A percentile compares a stretch with the other conserved stretches of the same genome.
These are phyloP conservation scores for Chaetomium sp. DNA, from an alignment of 2,329 filamentous ascomycete species.

Conservation along the genomic window DNA sequence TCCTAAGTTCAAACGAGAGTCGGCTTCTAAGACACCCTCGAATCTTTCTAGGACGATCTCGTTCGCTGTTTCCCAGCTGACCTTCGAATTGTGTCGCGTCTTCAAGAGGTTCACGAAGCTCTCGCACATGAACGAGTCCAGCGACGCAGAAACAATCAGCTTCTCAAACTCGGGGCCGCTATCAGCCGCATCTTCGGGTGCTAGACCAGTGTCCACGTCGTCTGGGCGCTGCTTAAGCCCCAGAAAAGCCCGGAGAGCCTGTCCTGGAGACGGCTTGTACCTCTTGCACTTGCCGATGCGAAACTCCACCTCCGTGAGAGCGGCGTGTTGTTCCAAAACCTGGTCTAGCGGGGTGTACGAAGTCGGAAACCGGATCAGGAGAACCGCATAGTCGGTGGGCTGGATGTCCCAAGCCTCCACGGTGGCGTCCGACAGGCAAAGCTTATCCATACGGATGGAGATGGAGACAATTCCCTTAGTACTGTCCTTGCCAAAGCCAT, in stretches of 20 bases:
- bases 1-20: background rate
- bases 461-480: constrained; percentile 52
- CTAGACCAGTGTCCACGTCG: background rate
- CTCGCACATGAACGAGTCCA: constrained; percentile 61
- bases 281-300: constrained; percentile 62
- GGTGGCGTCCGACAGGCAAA: constrained; percentile 67
- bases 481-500: constrained; percentile 36
- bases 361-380: constrained; percentile 60
- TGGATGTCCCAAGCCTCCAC: constrained; percentile 71
- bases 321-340: constrained; percentile 37
- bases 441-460: constrained; percentile 61
- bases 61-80: constrained; percentile 66
- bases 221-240: constrained; percentile 1
- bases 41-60: constrained; percentile 12
- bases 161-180: constrained; percentile 39
- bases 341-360: constrained; percentile 56
- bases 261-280: constrained; percentile 60
- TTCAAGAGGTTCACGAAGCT: constrained; percentile 58
- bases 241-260: constrained; percentile 33
- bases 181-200: background rate
- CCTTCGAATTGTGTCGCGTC: constrained; percentile 43
- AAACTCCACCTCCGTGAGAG: constrained; percentile 44
- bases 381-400: constrained; percentile 61
- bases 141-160: constrained; percentile 64
- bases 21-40: background rate